Evolutionary conservation across 352 stramenopile genomes (phyloP).

Genomic region (Nothophytophthora sp.): DNA sequence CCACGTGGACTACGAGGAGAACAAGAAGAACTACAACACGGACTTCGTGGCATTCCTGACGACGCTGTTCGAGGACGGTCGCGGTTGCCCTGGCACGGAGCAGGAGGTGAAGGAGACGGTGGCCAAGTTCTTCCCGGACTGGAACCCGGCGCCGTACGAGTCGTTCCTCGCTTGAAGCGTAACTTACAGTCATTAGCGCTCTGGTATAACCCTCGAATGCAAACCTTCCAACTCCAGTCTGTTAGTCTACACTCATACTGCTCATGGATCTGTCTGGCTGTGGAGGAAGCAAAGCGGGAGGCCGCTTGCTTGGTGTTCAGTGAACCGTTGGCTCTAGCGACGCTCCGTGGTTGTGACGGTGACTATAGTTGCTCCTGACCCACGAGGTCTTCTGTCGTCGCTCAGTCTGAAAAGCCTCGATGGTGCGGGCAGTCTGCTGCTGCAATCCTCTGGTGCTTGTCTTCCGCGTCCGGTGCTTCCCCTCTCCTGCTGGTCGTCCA

Average conservation of each 20-base stretch:
- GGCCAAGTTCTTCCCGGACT: slow-evolving; percentile 10
- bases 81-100: slow-evolving; percentile 1
- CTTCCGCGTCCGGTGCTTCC: neutral
- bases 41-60: slow-evolving; percentile 9
- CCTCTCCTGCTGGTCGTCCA: neutral
- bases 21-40: slow-evolving; percentile 7
- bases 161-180: neutral
- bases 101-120: slow-evolving; percentile 3
- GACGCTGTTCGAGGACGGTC: slow-evolving; percentile 7
- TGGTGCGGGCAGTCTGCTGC: slow-evolving; percentile 18
- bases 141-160: slow-evolving; percentile 8
- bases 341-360: no score
- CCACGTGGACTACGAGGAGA: slow-evolving; percentile 8
- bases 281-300: no score
- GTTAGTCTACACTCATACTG: no score
- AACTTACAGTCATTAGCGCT: neutral
- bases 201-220: no score
- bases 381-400: slow-evolving; percentile 35
- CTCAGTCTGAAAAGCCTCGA: slow-evolving; percentile 37
- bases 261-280: no score
- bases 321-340: no score
- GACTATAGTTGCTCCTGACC: no score
- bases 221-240: no score
- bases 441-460: slow-evolving; percentile 2
- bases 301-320: no score